Conservation (phyloP, 352 stramenopile species). For the Pythium dissimile region DNA sequence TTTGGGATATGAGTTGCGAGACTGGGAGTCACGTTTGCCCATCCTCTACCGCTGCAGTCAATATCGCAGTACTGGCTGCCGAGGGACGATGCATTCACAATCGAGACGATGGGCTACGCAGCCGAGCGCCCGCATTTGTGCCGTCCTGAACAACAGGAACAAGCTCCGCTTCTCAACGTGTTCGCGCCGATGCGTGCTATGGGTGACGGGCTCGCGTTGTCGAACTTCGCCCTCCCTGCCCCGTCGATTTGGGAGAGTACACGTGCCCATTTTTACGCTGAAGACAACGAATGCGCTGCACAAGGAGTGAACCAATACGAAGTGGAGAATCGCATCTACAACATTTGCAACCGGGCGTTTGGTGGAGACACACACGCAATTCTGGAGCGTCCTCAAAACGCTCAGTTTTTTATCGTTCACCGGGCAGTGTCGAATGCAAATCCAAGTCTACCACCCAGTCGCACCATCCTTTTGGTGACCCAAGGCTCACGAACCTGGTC, state of each 20-base stretch:
- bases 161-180: background rate
- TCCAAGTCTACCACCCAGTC: background rate
- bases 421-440: background rate
- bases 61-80: slow-evolving; percentile 7
- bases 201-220: background rate
- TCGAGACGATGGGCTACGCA: slow-evolving; percentile 9
- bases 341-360: slow-evolving; percentile 3
- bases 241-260: background rate
- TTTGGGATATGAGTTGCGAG: no score
- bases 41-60: slow-evolving; percentile 17
- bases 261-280: background rate
- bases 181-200: background rate
- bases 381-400: slow-evolving; percentile 12
- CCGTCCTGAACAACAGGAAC: background rate
- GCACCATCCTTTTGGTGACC: slow-evolving; percentile 14
- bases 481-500: slow-evolving; percentile 11
- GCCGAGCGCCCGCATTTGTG: background rate
- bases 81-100: slow-evolving; percentile 15
- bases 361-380: slow-evolving; percentile 2
- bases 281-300: background rate
- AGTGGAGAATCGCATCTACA: slow-evolving; percentile 13
- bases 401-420: background rate
- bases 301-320: slow-evolving; percentile 12
- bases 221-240: background rate
- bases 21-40: no score